phyloP scores from a whole-genome alignment of 257 asterid species.

The Nemophila menziesii region DNA sequence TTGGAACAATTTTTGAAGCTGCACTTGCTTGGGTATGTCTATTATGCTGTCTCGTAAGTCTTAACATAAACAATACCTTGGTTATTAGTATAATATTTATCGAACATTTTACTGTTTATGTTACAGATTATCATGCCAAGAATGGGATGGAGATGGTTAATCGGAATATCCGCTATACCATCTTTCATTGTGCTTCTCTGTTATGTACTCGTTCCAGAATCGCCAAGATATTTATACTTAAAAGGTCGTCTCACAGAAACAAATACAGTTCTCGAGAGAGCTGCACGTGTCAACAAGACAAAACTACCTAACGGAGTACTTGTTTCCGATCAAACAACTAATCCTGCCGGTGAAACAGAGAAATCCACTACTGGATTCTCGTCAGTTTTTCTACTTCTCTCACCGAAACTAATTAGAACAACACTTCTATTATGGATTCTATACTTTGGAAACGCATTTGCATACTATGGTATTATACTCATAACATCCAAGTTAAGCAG shows the following conservation, averaged over 20 bases:
- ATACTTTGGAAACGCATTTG: conserved; percentile 17
- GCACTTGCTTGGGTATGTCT: conserved; percentile 37
- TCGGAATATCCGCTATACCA: conserved; percentile 22
- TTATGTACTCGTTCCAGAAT: conserved; percentile 18
- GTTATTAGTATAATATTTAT: background rate
- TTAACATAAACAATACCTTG: background rate
- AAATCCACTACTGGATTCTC: background rate
- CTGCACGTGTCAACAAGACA: conserved; percentile 16
- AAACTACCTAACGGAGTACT: conserved; percentile 16
- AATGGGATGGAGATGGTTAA: conserved; percentile 36
- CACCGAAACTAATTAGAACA: conserved; percentile 15
- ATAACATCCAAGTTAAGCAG: conserved; percentile 15
- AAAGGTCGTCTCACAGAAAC: conserved; percentile 19
- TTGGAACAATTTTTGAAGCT: conserved; percentile 35
- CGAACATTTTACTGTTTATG: background rate
- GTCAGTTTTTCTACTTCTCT: conserved; percentile 12
- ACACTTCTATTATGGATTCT: conserved; percentile 20
- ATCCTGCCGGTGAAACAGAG: conserved; percentile 1
- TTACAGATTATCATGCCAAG: conserved; percentile 30
- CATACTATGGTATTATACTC: conserved; percentile 23
- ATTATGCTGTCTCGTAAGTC: background rate
- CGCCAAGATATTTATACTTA: conserved; percentile 25
- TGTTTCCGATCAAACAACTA: conserved; percentile 12
- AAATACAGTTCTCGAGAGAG: conserved; percentile 9
- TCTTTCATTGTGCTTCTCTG: conserved; percentile 15